phyloP scores from a whole-genome alignment of 2,329 filamentous ascomycete species.

The Aspergillus intermedius region DNA sequence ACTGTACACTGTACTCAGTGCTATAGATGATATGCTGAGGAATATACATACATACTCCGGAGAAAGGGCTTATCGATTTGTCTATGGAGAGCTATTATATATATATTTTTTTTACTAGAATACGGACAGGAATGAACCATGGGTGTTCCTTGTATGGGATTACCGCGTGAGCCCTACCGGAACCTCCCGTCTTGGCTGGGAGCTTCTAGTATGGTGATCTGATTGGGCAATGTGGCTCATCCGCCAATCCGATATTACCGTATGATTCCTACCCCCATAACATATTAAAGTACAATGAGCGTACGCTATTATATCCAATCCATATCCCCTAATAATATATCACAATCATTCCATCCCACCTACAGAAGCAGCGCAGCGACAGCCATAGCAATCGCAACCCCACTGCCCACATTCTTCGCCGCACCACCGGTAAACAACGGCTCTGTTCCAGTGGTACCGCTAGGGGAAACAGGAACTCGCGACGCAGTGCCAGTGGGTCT shows the following conservation, averaged over 20 bases:
- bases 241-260: too few relatives aligned
- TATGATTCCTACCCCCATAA: too few relatives aligned
- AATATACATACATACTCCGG: not conserved
- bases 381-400: not conserved
- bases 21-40: too few relatives aligned
- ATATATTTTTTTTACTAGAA: too few relatives aligned
- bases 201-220: slow-evolving; percentile 5
- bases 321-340: too few relatives aligned
- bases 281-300: too few relatives aligned
- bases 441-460: slow-evolving; percentile 10
- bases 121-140: not conserved
- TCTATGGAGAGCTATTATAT: not conserved
- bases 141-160: not conserved
- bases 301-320: too few relatives aligned
- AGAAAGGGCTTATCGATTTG: not conserved
- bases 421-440: slow-evolving; percentile 17
- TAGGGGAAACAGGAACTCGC: slow-evolving; percentile 8
- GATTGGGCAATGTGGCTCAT: not conserved
- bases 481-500: slow-evolving; percentile 6
- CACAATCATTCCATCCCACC: too few relatives aligned
- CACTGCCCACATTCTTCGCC: slow-evolving; percentile 2
- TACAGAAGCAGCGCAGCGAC: not conserved
- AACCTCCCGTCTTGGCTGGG: slow-evolving; percentile 17
- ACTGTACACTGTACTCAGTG: too few relatives aligned
- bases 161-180: slow-evolving; percentile 4